A percentile compares a stretch with the other conserved stretches of the same genome.
These are phyloP conservation scores for Picochlorum sp. DNA, from an alignment of 139 green algal genomes.

Conservation along the genomic window DNA sequence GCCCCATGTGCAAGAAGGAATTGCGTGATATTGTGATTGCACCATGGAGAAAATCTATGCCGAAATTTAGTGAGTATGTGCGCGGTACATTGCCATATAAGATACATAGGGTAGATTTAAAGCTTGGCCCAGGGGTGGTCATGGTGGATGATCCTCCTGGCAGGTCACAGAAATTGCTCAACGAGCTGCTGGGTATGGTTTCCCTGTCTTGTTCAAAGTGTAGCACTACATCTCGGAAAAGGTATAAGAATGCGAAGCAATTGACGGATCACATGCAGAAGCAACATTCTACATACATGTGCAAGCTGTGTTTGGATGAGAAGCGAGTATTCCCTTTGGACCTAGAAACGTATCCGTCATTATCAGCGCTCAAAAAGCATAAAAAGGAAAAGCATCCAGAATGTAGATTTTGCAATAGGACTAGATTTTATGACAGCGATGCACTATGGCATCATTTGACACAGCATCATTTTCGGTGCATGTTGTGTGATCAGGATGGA, in stretches of 20 bases:
- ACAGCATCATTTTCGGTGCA: conserved; percentile 52
- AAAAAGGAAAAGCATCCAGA: conserved; percentile 31
- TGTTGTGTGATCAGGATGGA: conserved; percentile 43
- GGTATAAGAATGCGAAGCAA: conserved; percentile 29
- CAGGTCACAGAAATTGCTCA: conserved; percentile 4
- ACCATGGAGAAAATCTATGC: conserved; percentile 21
- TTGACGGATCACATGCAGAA: conserved; percentile 35
- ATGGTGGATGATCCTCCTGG: background rate
- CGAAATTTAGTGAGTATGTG: conserved; percentile 14
- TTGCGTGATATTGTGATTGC: conserved; percentile 41
- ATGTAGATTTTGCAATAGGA: conserved; percentile 53
- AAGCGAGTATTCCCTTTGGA: conserved; percentile 40
- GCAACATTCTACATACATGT: conserved; percentile 24
- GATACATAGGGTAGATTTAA: background rate
- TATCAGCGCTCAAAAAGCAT: conserved; percentile 37
- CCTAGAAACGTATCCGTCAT: conserved; percentile 20
- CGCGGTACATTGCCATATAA: background rate
- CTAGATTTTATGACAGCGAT: conserved; percentile 45
- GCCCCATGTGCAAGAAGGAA: conserved; percentile 62
- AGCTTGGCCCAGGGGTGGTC: conserved; percentile 14
- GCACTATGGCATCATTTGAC: conserved; percentile 48
- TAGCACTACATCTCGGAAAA: conserved; percentile 21
- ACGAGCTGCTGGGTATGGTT: conserved; percentile 27
- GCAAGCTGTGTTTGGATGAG: conserved; percentile 21
- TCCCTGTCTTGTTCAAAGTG: conserved; percentile 41